Base-by-base conservation (phyloP, 306 rosid species). In the Ormosia semicastrata region DNA sequence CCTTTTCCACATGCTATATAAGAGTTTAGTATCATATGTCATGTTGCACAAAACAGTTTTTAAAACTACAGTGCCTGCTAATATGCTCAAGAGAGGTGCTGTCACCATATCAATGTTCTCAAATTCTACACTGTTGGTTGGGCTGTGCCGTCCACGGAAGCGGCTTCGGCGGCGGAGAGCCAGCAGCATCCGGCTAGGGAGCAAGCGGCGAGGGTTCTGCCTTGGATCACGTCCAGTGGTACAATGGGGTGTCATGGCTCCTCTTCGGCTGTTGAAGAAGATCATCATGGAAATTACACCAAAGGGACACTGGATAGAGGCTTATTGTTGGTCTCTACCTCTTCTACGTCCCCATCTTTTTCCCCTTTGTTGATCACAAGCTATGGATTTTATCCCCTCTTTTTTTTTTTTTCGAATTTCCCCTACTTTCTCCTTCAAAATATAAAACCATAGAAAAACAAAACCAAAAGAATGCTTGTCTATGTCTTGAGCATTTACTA, bases 311-410 rank as follows among this genome's bases (percentile, higher is more conserved):
- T 92, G 90, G 71, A 57, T 91, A 4, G 93, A 93, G 59, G 93
- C 92, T 76, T 92, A 84, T 68, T 92, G 79, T 84, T 87, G 92
- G 85, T 91, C 94, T 85, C n/a, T 92, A 41, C 93, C 97, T 13
- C 75, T 93, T 78, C 76, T 95, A 71, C 93, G 96, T 18, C 97
- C 97, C 9, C 94, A 92, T 39, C 66, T 92, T 60, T 93, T 95
- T 85, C 97, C 99, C 54, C 89, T 95, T 33, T 93, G 97, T 85
- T 93, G 76, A 94, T 72, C 71, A 68, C 54, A 17, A 47, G 3
- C 36, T 54, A 71, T 47, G 64, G 66, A 73, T 53, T 52, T 64
- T 11, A 73, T 64, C 14, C 6, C 40, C 14, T 59, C 15, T 9
- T 2, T 47, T 11, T 12, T 63, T 4, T 32, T 34, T 40, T n/a